Conservation (phyloP, 371 early-diverging fungal species). For the Apophysomyces trapeziformis region DNA sequence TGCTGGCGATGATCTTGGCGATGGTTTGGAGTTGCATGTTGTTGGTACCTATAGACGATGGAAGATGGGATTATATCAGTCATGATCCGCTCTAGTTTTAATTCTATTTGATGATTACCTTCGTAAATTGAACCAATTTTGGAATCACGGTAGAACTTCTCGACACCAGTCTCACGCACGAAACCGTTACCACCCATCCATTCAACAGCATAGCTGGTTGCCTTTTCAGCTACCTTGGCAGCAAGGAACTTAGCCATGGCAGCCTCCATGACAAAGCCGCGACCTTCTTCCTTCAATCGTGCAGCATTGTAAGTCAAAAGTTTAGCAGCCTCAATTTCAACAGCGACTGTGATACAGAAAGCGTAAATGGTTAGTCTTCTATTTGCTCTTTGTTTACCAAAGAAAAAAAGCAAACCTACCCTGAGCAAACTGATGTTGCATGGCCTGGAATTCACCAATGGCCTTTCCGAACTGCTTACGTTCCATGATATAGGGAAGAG, state of each 20-base stretch:
- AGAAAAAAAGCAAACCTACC: constrained; percentile 21
- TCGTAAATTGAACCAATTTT: constrained; percentile 92
- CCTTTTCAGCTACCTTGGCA: constrained; percentile 93
- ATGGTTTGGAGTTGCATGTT: constrained; percentile 98
- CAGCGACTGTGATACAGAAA: constrained; percentile 57
- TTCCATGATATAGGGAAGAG: constrained; percentile 93
- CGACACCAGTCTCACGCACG: constrained; percentile 75
- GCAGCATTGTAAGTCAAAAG: constrained; percentile 98
- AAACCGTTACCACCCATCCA: constrained; percentile 98
- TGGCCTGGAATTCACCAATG: constrained; percentile 95
- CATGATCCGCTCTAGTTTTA: not conserved
- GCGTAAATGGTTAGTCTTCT: too few relatives aligned
- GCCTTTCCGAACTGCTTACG: constrained; percentile 92
- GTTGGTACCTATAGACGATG: constrained; percentile 71
- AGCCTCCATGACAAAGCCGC: constrained; percentile 91
- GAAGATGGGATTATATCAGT: not conserved
- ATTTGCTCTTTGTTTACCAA: too few relatives aligned
- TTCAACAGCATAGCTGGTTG: constrained; percentile 91
- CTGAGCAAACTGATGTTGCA: constrained; percentile 98
- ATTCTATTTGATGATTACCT: constrained; percentile 37
- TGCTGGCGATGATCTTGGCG: constrained; percentile 81
- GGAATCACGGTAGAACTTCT: constrained; percentile 97
- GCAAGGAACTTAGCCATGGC: constrained; percentile 98
- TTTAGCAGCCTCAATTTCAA: constrained; percentile 95
- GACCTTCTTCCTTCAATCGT: constrained; percentile 92